Evolutionary conservation across 2,329 filamentous ascomycete genomes (phyloP).

Genomic region (Helotiales sp.): DNA sequence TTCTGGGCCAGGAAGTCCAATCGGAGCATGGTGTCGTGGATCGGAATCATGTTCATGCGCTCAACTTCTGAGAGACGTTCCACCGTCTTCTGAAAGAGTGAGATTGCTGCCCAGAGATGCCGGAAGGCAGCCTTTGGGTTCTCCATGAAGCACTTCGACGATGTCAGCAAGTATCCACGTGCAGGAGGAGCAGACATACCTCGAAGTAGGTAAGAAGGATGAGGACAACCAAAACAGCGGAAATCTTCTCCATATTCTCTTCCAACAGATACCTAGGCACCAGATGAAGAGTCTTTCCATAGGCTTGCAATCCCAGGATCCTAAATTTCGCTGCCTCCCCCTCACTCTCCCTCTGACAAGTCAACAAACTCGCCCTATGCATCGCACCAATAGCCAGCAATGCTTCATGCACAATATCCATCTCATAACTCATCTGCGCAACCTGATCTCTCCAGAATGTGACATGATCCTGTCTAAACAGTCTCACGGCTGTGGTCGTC

Average conservation of each 20-base stretch:
- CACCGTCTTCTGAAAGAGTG: constrained; percentile 17
- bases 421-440: constrained; percentile 24
- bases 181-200: constrained; percentile 6
- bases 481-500: constrained; percentile 18
- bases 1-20: constrained; percentile 25
- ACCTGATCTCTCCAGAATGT: constrained; percentile 27
- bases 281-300: constrained; percentile 18
- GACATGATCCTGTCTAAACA: constrained; percentile 25
- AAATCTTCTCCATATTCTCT: constrained; percentile 1
- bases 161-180: constrained; percentile 2
- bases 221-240: constrained; percentile 17
- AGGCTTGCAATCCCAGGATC: constrained; percentile 17
- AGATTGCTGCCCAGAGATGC: constrained; percentile 24
- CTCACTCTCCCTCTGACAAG: constrained; percentile 9
- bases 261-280: constrained; percentile 11
- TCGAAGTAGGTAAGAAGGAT: constrained; percentile 24
- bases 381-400: constrained; percentile 23
- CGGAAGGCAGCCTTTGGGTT: constrained; percentile 21
- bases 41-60: constrained; percentile 9
- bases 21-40: constrained; percentile 21
- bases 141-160: constrained; percentile 16
- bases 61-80: constrained; percentile 9
- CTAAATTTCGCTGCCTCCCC: constrained; percentile 16
- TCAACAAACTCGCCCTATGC: constrained; percentile 22
- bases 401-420: constrained; percentile 26